Percentiles rank a stretch among this genome's conserved stretches.
These are phyloP conservation scores for Polyporus tsugae DNA, from an alignment of 1,284 basidiomycete species.

Conservation along the genomic window DNA sequence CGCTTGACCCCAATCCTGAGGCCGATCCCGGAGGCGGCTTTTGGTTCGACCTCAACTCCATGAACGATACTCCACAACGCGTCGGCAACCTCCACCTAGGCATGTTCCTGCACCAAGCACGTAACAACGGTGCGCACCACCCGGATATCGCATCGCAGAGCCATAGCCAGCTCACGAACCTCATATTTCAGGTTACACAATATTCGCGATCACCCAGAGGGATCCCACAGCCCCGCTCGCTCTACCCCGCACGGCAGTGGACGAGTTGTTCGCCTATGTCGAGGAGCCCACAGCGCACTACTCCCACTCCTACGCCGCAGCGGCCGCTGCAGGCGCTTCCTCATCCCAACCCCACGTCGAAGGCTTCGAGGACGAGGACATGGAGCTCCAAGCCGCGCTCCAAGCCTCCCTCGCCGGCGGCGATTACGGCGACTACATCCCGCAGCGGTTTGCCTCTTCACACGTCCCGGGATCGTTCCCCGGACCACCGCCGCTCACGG, in stretches of 20 bases:
- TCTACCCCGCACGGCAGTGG: conserved; percentile 71
- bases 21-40: conserved; percentile 61
- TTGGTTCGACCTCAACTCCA: conserved; percentile 95
- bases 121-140: neutral
- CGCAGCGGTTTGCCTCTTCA: conserved; percentile 14
- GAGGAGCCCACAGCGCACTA: conserved; percentile 50
- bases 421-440: conserved; percentile 21
- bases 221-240: conserved; percentile 56
- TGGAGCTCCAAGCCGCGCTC: conserved; percentile 85
- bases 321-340: conserved; percentile 14
- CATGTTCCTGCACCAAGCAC: conserved; percentile 8
- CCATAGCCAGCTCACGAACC: neutral
- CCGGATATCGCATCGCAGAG: conserved; percentile 30
- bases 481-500: neutral
- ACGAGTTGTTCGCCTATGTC: conserved; percentile 67
- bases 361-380: conserved; percentile 81
- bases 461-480: conserved; percentile 5
- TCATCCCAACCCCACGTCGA: conserved; percentile 32
- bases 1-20: neutral
- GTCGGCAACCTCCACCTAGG: conserved; percentile 6
- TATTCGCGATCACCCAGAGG: conserved; percentile 78
- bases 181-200: conserved; percentile 79
- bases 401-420: conserved; percentile 71
- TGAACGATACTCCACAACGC: conserved; percentile 58
- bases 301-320: conserved; percentile 22